Evolutionary conservation across 495 filamentous ascomycete species (phyloP).

Genomic region (Staphylotrichum tortipilum): DNA sequence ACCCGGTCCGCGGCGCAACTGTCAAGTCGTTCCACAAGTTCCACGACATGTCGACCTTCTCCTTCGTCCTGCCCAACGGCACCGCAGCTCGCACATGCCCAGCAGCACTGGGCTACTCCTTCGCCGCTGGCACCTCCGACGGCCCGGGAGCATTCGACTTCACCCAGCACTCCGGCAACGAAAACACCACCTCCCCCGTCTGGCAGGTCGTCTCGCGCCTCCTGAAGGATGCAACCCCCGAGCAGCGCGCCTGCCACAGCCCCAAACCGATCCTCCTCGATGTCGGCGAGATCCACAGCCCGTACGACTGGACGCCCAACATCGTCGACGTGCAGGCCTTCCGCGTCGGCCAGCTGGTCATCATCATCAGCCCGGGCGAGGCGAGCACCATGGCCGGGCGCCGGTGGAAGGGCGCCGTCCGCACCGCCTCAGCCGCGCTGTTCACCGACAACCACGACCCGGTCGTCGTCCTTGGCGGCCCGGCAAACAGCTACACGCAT

Average conservation of each 20-base stretch:
- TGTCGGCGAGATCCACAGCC: constrained; percentile 67
- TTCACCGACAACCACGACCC: constrained; percentile 42
- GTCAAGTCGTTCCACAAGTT: constrained; percentile 71
- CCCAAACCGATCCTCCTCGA: constrained; percentile 87
- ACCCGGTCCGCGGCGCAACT: constrained; percentile 47
- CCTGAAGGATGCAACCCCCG: constrained; percentile 60
- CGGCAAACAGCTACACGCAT: constrained; percentile 92
- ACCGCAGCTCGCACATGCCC: constrained; percentile 67
- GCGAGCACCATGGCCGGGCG: constrained; percentile 92
- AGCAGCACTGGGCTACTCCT: constrained; percentile 88
- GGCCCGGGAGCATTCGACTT: constrained; percentile 92
- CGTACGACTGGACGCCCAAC: constrained; percentile 88
- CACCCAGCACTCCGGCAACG: constrained; percentile 69
- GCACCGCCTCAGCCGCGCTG: constrained; percentile 38
- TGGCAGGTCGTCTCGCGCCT: constrained; percentile 70
- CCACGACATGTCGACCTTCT: constrained; percentile 64
- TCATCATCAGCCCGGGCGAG: constrained; percentile 84
- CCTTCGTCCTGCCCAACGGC: constrained; percentile 68
- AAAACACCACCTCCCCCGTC: constrained; percentile 69
- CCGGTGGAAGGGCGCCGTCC: constrained; percentile 79
- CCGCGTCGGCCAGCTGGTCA: constrained; percentile 78
- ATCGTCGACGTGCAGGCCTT: constrained; percentile 88
- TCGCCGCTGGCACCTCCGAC: constrained; percentile 91
- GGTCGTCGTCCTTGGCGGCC: constrained; percentile 81
- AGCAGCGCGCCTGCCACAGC: constrained; percentile 68